A percentile compares a stretch with the other conserved stretches of the same genome.
Evolutionary conservation across 1,284 basidiomycete species (phyloP).

Genomic region (Boletus mariae): DNA sequence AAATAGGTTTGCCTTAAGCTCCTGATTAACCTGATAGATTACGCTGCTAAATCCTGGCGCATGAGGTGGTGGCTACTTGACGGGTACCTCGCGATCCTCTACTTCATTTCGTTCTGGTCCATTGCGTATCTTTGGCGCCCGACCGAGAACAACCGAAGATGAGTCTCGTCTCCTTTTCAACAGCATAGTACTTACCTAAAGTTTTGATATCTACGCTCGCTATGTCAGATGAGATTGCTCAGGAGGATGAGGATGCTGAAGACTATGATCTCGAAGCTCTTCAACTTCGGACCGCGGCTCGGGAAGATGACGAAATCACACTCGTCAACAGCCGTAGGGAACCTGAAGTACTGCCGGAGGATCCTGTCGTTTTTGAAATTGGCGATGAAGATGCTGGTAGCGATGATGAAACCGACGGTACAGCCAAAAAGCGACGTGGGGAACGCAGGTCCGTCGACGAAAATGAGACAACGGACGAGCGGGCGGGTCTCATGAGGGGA

Average conservation of each 20-base stretch:
- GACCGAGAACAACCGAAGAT: constrained; percentile 88
- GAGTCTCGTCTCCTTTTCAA: constrained; percentile 36
- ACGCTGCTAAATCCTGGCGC: constrained; percentile 91
- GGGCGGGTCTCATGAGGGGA: constrained; percentile 57
- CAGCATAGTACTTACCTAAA: constrained; percentile 25
- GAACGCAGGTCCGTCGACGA: constrained; percentile 48
- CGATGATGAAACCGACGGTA: constrained; percentile 58
- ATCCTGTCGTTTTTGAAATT: constrained; percentile 88
- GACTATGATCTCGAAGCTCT: constrained; percentile 86
- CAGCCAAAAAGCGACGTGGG: constrained; percentile 47
- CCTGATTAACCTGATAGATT: constrained; percentile 51
- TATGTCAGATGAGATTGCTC: constrained; percentile 82
- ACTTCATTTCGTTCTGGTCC: constrained; percentile 73
- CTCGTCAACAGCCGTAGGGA: constrained; percentile 56
- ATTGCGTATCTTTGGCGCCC: constrained; percentile 95
- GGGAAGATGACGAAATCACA: constrained; percentile 61
- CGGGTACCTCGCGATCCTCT: constrained; percentile 89
- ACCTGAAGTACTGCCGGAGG: constrained; percentile 50
- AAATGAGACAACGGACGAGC: constrained; percentile 50
- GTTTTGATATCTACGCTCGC: constrained; percentile 55
- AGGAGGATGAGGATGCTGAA: constrained; percentile 90
- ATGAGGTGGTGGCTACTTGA: constrained; percentile 95
- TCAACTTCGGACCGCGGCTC: constrained; percentile 48
- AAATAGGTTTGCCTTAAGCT: background rate
- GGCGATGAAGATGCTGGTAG: constrained; percentile 76